A percentile compares a stretch with the other conserved stretches of the same genome.
Evolutionary conservation across 495 filamentous ascomycete species (phyloP).

Genomic region (Hypoxylon rickii): DNA sequence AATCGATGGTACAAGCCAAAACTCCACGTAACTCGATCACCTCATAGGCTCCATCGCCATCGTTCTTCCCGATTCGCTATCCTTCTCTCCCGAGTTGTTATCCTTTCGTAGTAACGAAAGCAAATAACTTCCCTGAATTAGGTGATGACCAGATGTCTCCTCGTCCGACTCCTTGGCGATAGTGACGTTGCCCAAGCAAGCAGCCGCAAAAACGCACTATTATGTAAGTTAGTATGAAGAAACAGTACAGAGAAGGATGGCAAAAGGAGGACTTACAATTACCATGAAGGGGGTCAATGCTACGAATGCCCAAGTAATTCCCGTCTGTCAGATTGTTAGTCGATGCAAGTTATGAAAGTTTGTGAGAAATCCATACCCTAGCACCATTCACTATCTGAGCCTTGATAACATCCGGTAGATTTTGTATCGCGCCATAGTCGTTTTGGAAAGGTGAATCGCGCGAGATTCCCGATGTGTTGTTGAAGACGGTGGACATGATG

Average conservation of each 20-base stretch:
- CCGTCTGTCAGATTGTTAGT: slow-evolving; percentile 32
- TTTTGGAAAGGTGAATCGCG: slow-evolving; percentile 15
- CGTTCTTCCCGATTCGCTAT: neutral
- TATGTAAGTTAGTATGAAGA: slow-evolving; percentile 4
- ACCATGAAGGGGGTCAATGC: slow-evolving; percentile 59
- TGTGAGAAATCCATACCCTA: slow-evolving; percentile 14
- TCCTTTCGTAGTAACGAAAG: slow-evolving; percentile 13
- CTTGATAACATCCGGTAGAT: slow-evolving; percentile 34
- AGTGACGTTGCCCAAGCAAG: slow-evolving; percentile 60
- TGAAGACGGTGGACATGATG: slow-evolving; percentile 65
- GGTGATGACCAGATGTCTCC: slow-evolving; percentile 3
- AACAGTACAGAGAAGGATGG: neutral
- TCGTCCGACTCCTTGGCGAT: slow-evolving; percentile 37
- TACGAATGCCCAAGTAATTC: slow-evolving; percentile 62
- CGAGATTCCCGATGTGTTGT: slow-evolving; percentile 50
- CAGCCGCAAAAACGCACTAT: slow-evolving; percentile 44
- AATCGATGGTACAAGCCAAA: too few relatives aligned
- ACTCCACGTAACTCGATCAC: too few relatives aligned
- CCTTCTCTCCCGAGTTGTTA: neutral
- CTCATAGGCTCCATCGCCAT: neutral
- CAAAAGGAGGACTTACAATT: slow-evolving; percentile 32
- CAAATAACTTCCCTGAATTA: slow-evolving; percentile 25
- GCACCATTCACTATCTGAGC: slow-evolving; percentile 36
- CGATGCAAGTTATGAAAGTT: neutral
- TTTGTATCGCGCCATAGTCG: slow-evolving; percentile 19